Conservation (phyloP, 192 early-diverging fungal species). For the Umbelopsis sp. region DNA sequence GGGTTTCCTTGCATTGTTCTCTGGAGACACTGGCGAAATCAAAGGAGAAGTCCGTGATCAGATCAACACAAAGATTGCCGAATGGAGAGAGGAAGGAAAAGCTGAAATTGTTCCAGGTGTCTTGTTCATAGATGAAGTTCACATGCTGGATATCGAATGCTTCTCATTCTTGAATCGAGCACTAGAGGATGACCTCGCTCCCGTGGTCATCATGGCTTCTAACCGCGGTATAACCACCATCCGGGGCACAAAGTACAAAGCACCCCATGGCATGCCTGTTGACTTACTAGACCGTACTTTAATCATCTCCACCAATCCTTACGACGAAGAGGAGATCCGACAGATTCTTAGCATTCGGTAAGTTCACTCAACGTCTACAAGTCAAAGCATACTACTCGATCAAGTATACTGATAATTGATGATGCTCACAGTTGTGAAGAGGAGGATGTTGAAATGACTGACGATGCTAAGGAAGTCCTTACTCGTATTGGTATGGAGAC, state of each 20-base stretch:
- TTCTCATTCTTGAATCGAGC: constrained; percentile 99
- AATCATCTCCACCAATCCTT: constrained; percentile 94
- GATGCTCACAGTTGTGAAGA: constrained; percentile 64
- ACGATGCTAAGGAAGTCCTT: constrained; percentile 83
- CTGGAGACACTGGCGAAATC: constrained; percentile 99
- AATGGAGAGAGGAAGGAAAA: constrained; percentile 97
- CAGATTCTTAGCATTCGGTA: constrained; percentile 83
- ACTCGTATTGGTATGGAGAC: constrained; percentile 92
- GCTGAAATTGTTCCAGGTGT: constrained; percentile 98
- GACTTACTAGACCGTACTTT: constrained; percentile 95
- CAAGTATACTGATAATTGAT: neutral
- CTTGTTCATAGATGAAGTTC: constrained; percentile 97
- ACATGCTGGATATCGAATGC: constrained; percentile 99
- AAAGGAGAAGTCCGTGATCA: constrained; percentile 97
- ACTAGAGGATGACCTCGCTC: constrained; percentile 91
- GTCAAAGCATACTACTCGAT: too few relatives aligned
- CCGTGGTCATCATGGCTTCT: constrained; percentile 97
- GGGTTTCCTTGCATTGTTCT: constrained; percentile 68
- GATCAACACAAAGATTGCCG: constrained; percentile 99
- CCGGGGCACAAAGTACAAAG: constrained; percentile 69
- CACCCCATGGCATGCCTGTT: constrained; percentile 94
- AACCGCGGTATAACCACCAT: constrained; percentile 94
- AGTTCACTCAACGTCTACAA: neutral
- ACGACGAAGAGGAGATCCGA: constrained; percentile 87
- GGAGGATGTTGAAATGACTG: constrained; percentile 91